A percentile compares a stretch with the other conserved stretches of the same genome.
These are phyloP conservation scores for Forsythia viridissima DNA, from an alignment of 257 asterid species.

Conservation along the genomic window DNA sequence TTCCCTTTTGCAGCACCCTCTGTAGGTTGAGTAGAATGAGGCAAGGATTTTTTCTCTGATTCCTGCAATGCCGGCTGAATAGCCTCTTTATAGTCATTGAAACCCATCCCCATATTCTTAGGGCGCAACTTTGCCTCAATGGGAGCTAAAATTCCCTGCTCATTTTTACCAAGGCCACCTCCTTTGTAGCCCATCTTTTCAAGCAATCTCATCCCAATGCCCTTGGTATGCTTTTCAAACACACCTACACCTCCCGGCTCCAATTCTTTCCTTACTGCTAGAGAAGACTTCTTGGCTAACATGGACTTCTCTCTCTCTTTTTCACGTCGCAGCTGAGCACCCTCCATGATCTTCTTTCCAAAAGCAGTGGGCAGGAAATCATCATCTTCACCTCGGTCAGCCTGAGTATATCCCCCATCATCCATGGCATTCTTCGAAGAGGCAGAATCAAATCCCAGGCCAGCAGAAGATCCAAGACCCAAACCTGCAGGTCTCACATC, in stretches of 20 bases:
- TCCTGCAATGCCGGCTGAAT: constrained; percentile 48
- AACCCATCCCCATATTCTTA: constrained; percentile 92
- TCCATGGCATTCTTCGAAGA: constrained; percentile 30
- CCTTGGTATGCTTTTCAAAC: constrained; percentile 77
- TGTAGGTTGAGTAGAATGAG: constrained; percentile 37
- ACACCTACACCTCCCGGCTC: constrained; percentile 57
- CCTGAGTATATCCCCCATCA: constrained; percentile 24
- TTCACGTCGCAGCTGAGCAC: constrained; percentile 63
- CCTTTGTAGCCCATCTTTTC: constrained; percentile 93
- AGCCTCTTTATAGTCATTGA: constrained; percentile 74
- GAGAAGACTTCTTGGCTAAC: constrained; percentile 56
- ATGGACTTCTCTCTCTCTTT: constrained; percentile 65
- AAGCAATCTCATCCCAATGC: constrained; percentile 75
- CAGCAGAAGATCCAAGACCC: constrained; percentile 53
- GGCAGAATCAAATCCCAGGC: constrained; percentile 50
- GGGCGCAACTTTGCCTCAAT: constrained; percentile 82
- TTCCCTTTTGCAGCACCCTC: constrained; percentile 54
- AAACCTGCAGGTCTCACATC: constrained; percentile 40
- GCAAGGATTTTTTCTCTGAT: constrained; percentile 41
- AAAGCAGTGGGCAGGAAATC: constrained; percentile 66
- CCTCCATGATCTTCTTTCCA: constrained; percentile 71
- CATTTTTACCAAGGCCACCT: constrained; percentile 89
- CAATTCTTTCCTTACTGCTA: constrained; percentile 39
- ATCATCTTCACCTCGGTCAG: constrained; percentile 35
- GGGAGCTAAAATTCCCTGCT: constrained; percentile 83